phyloP scores from a whole-genome alignment of 345 rosid species.

The Acer saccharum region DNA sequence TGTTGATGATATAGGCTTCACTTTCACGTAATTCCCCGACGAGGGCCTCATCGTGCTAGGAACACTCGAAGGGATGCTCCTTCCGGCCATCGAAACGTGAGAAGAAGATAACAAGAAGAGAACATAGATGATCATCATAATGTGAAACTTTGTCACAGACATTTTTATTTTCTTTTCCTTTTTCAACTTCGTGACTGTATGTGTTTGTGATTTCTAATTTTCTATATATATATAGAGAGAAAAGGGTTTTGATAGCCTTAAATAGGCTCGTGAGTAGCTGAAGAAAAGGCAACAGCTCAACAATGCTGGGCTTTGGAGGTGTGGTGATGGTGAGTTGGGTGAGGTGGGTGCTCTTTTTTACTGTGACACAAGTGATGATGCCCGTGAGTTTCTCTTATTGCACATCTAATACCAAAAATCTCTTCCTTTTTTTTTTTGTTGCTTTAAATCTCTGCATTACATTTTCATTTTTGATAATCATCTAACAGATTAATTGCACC shows the following conservation, averaged over 20 bases:
- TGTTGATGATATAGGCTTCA: constrained; percentile 41
- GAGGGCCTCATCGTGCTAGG: constrained; percentile 68
- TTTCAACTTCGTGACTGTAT: background rate
- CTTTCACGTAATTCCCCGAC: constrained; percentile 39
- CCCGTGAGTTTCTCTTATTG: constrained; percentile 61
- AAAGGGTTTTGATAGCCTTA: constrained; percentile 18
- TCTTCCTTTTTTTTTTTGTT: no score
- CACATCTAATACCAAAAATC: constrained; percentile 10
- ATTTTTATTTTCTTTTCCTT: constrained; percentile 16
- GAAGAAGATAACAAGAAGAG: constrained; percentile 17
- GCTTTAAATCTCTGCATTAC: background rate
- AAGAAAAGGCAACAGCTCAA: constrained; percentile 29
- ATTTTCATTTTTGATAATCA: background rate
- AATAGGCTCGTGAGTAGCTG: constrained; percentile 74
- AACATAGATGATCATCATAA: constrained; percentile 22
- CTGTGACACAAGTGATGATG: constrained; percentile 36
- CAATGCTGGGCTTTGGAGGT: constrained; percentile 21
- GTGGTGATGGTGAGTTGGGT: constrained; percentile 29
- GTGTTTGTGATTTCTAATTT: background rate
- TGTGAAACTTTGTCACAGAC: constrained; percentile 17
- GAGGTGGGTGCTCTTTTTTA: constrained; percentile 36
- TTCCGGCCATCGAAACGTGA: constrained; percentile 30
- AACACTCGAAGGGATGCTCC: constrained; percentile 52
- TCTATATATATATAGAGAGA: background rate
- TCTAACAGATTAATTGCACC: background rate